A percentile compares a stretch with the other conserved stretches of the same genome.
Evolutionary conservation across 2,329 filamentous ascomycete genomes (phyloP).

Genomic region (Volutella citrinella): DNA sequence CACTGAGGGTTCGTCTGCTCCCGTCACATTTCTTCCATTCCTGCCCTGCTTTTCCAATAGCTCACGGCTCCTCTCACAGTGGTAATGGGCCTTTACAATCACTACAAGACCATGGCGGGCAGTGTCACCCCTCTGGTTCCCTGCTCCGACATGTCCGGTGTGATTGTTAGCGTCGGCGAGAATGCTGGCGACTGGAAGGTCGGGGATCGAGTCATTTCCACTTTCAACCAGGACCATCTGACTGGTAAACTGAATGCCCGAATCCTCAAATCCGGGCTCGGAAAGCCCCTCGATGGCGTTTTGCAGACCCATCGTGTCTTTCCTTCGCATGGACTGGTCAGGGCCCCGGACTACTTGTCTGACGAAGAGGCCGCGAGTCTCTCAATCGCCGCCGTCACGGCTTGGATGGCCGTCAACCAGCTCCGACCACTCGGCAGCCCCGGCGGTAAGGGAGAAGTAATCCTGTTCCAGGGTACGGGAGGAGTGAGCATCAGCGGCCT

Average conservation of each 20-base stretch:
- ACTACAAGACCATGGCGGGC: slow-evolving; percentile 56
- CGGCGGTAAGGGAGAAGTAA: slow-evolving; percentile 25
- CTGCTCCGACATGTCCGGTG: slow-evolving; percentile 69
- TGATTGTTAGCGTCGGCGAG: slow-evolving; percentile 48
- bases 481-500: slow-evolving; percentile 50
- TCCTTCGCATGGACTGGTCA: slow-evolving; percentile 51
- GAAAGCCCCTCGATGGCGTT: slow-evolving; percentile 57
- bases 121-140: slow-evolving; percentile 50
- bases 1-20: slow-evolving; percentile 48
- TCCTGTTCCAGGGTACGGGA: slow-evolving; percentile 54
- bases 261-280: slow-evolving; percentile 56
- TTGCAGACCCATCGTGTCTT: slow-evolving; percentile 60
- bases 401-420: slow-evolving; percentile 64
- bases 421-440: slow-evolving; percentile 52
- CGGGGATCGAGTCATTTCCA: slow-evolving; percentile 67
- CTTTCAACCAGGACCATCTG: slow-evolving; percentile 57
- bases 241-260: slow-evolving; percentile 55
- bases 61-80: slow-evolving; percentile 40
- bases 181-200: slow-evolving; percentile 41
- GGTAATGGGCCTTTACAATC: slow-evolving; percentile 62
- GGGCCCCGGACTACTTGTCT: slow-evolving; percentile 52
- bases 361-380: slow-evolving; percentile 59
- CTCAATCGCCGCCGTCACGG: slow-evolving; percentile 60
- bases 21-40: no score
- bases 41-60: no score